Evolutionary conservation across 2,329 filamentous ascomycete genomes (phyloP), one percentile per base, ranked within the genome.

Genomic region (Ceratocystis diversiconidia): DNA sequence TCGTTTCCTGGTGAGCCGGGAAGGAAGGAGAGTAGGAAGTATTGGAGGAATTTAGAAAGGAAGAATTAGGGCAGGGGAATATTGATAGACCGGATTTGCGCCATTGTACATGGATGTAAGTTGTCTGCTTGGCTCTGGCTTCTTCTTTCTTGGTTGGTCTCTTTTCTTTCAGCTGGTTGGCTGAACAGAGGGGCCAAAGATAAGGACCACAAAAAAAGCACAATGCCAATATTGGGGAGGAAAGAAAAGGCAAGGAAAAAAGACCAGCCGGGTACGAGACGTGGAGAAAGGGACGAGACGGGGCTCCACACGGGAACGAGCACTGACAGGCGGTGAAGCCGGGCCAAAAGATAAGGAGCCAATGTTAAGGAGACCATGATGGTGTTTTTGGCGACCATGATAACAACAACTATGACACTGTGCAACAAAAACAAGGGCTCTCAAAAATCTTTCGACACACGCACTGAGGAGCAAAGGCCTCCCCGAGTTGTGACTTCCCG

Each of bases 131-230:
- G 52, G 52, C 52, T 57, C 22, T 32, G 52, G 52, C 22, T 30
- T 22, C n/a, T 19, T 28, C 52, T 32, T 22, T 57, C 10, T 32
- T 30, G 2, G 10, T 15, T 36, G 7, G 43, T 52, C 30, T 28
- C 60, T 41, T 36, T 61, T 48, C 46, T 63, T 36, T 63, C 52
- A 57, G 52, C 52, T 41, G 28, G n/a, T 63, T 30, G 61, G 61
- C 46, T 63, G 61, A 17, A 36, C 17, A 25, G n/a, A 19, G 19
- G n/a, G 5, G 44, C 44, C 10, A 28, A 15, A 36, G 44, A 50
- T 19, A 63, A 48, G 61, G 48, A 32, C 52, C 52, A 57, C 28
- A 57, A 30, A 57, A 57, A 50, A 50, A 7, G 10, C 10, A 63
- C 61, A 36, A 55, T 62, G 30, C 60, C 36, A 46, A 61, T 41